Base-by-base conservation (phyloP, 202 grass and related monocot genomes). In the Dendrocalamus latiflorus region DNA sequence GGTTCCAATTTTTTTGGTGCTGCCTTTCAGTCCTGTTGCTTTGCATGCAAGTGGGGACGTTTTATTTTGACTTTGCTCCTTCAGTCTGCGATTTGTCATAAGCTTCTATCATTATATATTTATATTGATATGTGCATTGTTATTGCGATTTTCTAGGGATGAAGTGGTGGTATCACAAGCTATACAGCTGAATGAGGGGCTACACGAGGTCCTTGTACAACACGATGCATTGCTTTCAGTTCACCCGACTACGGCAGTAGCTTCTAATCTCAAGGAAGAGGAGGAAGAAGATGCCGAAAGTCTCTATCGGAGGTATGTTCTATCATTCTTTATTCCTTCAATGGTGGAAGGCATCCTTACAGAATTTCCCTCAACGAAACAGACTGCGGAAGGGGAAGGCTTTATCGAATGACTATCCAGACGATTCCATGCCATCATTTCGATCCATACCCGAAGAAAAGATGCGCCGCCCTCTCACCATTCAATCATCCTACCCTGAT, bases 221-320 rank as follows among this genome's bases (percentile, higher is more conserved):
- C 96, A 99, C 6, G 96, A 99, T 67, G 48, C 81, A 8, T 81
- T 99, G 54, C 96, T 99, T 71, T 95, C 96, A 73, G 91, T 94
- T 74, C 74, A 83, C 2, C 87, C 93, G 2, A 99, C 93, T 39
- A 88, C 77, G 63, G 77, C 89, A 55, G 62, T 86, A 66, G 58
- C 89, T 83, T 74, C 87, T 41, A 67, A 65, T 85, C 21, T 83
- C 45, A 82, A 78, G 28, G 86, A 89, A 25, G 77, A 83, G 60
- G 89, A 98, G 81, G 96, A 98, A 82, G 94, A 97, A 87, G 96
- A 99, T 74, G 89, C 91, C 1, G 93, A 99, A 93, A 89, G 93
- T 25, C 85, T 99, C 48, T 91, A 89, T 56, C 89, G 78, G 83
- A 96, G 96, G 96, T 99, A 86, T 6, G 41, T 36, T 57, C 0